These are phyloP conservation scores for Monoraphidium neglectum DNA, from an alignment of 139 green algal species.

Conservation along the genomic window DNA sequence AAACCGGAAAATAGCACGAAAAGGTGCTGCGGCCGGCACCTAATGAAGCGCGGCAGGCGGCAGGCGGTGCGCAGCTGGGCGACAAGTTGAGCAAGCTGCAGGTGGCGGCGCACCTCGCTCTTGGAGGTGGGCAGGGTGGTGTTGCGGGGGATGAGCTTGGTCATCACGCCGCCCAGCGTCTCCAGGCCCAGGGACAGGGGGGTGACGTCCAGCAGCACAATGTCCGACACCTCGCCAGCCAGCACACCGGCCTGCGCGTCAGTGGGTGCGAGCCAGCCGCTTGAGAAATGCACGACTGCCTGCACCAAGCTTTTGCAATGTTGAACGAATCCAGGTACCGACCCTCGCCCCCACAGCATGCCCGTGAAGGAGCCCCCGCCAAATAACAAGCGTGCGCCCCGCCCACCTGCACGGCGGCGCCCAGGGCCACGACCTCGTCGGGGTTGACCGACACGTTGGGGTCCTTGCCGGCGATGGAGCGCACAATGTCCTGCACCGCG, in stretches of 20 bases:
- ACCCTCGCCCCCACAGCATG: not conserved
- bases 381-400: slow-evolving; percentile 28
- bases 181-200: slow-evolving; percentile 96
- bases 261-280: too few relatives aligned
- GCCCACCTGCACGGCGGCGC: slow-evolving; percentile 95
- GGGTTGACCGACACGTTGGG: slow-evolving; percentile 99
- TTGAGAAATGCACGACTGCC: too few relatives aligned
- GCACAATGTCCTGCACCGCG: slow-evolving; percentile 91
- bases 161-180: slow-evolving; percentile 97
- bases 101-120: too few relatives aligned
- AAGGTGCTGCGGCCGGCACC: too few relatives aligned
- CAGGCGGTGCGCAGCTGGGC: too few relatives aligned
- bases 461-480: slow-evolving; percentile 89
- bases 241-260: slow-evolving; percentile 13
- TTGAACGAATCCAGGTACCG: not conserved
- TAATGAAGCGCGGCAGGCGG: too few relatives aligned
- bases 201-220: slow-evolving; percentile 98
- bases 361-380: not conserved
- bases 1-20: too few relatives aligned
- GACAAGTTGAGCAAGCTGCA: too few relatives aligned
- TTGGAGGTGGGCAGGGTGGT: slow-evolving; percentile 98
- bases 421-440: slow-evolving; percentile 98
- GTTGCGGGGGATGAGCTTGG: slow-evolving; percentile 97
- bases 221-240: slow-evolving; percentile 89
- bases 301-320: too few relatives aligned